phyloP scores from a whole-genome alignment of 2,329 filamentous ascomycete genomes.

The Cladophialophora yegresii region DNA sequence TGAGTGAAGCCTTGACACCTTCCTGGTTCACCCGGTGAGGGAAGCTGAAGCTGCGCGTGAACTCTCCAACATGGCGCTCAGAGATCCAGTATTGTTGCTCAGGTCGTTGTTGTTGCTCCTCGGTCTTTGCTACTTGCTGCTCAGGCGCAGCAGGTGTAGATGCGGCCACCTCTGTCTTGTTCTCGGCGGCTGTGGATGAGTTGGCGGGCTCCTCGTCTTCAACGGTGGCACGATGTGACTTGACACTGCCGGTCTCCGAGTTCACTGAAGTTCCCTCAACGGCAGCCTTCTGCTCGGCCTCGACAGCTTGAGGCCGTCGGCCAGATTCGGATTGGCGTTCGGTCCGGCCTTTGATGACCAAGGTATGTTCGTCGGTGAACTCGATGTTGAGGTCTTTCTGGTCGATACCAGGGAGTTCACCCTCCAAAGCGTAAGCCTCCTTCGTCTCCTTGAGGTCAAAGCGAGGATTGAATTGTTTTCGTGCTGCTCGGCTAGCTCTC shows the following conservation, averaged over 20 bases:
- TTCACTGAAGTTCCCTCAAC: slow-evolving; percentile 26
- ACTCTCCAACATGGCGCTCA: slow-evolving; percentile 62
- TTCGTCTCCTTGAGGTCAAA: slow-evolving; percentile 53
- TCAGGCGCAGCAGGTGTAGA: slow-evolving; percentile 37
- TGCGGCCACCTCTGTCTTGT: slow-evolving; percentile 39
- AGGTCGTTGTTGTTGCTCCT: slow-evolving; percentile 32
- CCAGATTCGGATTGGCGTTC: slow-evolving; percentile 43
- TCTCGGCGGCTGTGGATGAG: slow-evolving; percentile 18
- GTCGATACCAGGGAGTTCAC: slow-evolving; percentile 52
- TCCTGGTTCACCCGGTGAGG: slow-evolving; percentile 61
- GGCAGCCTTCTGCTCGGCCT: slow-evolving; percentile 28
- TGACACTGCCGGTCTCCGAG: slow-evolving; percentile 33
- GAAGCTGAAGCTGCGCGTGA: slow-evolving; percentile 62
- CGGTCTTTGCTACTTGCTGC: slow-evolving; percentile 34
- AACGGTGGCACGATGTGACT: slow-evolving; percentile 47
- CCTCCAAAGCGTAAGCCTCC: slow-evolving; percentile 51
- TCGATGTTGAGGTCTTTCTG: slow-evolving; percentile 52
- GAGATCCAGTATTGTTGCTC: slow-evolving; percentile 59
- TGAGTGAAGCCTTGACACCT: slow-evolving; percentile 61
- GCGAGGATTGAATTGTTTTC: slow-evolving; percentile 45
- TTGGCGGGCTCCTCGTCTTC: slow-evolving; percentile 46
- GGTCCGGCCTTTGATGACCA: slow-evolving; percentile 49
- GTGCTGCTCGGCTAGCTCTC: slow-evolving; percentile 30
- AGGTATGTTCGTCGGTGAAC: slow-evolving; percentile 51
- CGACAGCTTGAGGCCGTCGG: slow-evolving; percentile 27